These are phyloP conservation scores for Boletus sp. DNA, from an alignment of 768 basidiomycete species.

Conservation along the genomic window DNA sequence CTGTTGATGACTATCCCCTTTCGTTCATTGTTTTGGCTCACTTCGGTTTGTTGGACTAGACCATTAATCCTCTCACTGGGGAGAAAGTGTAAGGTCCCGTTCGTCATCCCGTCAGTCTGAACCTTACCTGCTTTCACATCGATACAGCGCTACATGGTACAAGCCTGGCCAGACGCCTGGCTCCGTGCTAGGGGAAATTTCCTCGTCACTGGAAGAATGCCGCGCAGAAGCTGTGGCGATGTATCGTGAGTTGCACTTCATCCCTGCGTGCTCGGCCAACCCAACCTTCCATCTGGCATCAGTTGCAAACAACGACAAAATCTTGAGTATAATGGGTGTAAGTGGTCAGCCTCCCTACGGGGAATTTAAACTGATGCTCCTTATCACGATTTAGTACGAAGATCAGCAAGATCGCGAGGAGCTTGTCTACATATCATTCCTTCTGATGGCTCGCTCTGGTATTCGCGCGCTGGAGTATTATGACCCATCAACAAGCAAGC, in stretches of 20 bases:
- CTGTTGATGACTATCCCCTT: constrained; percentile 30
- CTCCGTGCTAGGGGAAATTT: constrained; percentile 81
- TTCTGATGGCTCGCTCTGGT: constrained; percentile 84
- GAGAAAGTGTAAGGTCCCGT: constrained; percentile 54
- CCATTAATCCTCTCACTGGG: constrained; percentile 79
- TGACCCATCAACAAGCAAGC: constrained; percentile 75
- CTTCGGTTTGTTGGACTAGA: constrained; percentile 36
- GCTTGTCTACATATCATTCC: constrained; percentile 76
- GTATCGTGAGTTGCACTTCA: constrained; percentile 50
- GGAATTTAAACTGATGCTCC: background rate
- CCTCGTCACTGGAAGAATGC: constrained; percentile 90
- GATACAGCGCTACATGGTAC: constrained; percentile 74
- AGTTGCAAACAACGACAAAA: constrained; percentile 75
- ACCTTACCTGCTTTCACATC: background rate
- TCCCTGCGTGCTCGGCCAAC: background rate
- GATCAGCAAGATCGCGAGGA: constrained; percentile 68
- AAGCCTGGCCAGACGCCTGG: constrained; percentile 82
- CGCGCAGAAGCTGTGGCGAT: constrained; percentile 87
- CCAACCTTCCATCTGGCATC: background rate
- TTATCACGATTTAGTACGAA: constrained; percentile 48
- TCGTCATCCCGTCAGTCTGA: background rate
- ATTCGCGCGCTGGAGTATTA: constrained; percentile 78
- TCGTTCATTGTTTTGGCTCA: background rate
- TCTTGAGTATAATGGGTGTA: constrained; percentile 78
- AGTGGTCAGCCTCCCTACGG: constrained; percentile 18